Evolutionary conservation across 2,329 filamentous ascomycete species (phyloP).

Genomic region (Ciborinia camelliae): DNA sequence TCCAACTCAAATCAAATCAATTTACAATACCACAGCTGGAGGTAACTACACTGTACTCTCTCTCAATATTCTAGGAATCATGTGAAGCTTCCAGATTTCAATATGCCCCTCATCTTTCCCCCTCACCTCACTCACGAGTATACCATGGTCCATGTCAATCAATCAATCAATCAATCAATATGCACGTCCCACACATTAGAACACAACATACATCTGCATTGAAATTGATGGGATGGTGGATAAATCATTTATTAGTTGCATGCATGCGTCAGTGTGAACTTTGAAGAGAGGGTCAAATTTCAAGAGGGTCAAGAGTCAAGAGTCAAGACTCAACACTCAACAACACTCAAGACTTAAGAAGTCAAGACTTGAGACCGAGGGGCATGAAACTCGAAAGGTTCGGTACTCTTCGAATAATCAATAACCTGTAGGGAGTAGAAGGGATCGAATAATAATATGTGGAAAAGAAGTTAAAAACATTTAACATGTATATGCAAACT

Average conservation of each 20-base stretch:
- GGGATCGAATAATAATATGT: background rate
- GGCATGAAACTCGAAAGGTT: background rate
- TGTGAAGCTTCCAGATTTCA: too few relatives aligned
- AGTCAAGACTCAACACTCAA: too few relatives aligned
- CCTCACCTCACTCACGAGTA: background rate
- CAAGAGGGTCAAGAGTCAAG: background rate
- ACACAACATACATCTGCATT: background rate
- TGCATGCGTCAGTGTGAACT: background rate
- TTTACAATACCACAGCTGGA: too few relatives aligned
- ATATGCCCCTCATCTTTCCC: too few relatives aligned
- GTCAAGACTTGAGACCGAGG: too few relatives aligned
- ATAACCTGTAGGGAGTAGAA: background rate
- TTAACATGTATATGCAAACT: background rate
- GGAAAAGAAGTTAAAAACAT: background rate
- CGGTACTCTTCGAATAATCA: conserved; percentile 13
- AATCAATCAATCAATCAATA: background rate
- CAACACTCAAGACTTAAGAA: too few relatives aligned
- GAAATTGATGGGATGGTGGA: conserved; percentile 1
- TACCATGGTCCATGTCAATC: background rate
- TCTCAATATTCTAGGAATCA: too few relatives aligned
- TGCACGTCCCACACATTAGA: conserved; percentile 2
- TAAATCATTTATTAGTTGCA: background rate
- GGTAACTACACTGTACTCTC: too few relatives aligned
- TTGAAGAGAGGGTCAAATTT: background rate
- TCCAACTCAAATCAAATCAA: too few relatives aligned